Evolutionary conservation across 1,139 yeast genomes (phyloP).

Genomic region (Candida mesenterica): DNA sequence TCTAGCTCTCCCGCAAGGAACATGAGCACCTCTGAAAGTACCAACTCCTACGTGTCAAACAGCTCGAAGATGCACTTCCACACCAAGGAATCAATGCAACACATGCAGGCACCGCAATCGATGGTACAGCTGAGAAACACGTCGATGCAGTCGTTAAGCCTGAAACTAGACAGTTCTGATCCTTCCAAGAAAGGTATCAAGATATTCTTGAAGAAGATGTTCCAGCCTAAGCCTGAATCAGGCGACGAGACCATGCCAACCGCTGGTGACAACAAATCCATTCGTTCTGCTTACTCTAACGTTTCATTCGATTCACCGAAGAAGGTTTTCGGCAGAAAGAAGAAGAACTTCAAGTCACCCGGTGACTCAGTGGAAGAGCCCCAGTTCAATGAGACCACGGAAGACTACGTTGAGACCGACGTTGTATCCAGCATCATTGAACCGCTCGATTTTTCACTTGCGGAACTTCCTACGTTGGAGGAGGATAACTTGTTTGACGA

Average conservation of each 20-base stretch:
- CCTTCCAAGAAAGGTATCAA: constrained; percentile 1
- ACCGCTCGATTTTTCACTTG: constrained; percentile 12
- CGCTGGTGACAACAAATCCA: not conserved
- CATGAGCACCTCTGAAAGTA: too few species aligned
- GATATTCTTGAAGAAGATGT: constrained; percentile 7
- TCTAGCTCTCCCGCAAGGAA: too few species aligned
- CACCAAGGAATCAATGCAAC: not conserved
- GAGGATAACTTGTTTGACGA: constrained; percentile 36
- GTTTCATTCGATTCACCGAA: not conserved
- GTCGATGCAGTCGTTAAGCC: not conserved
- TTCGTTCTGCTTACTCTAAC: not conserved
- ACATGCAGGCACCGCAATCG: not conserved
- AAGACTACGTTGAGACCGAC: not conserved
- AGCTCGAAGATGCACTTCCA: too few species aligned
- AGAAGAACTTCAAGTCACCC: not conserved
- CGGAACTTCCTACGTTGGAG: constrained; percentile 27
- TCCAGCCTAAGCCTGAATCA: constrained; percentile 1
- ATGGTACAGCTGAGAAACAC: not conserved
- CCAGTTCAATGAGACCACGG: not conserved
- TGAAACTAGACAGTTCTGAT: too few species aligned
- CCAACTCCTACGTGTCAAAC: too few species aligned
- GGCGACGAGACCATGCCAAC: not conserved
- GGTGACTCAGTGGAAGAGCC: not conserved
- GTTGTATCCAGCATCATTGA: constrained; percentile 1
- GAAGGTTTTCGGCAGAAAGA: constrained; percentile 1